Conservation (phyloP, 768 basidiomycete genomes). For the Jaapia argillacea region DNA sequence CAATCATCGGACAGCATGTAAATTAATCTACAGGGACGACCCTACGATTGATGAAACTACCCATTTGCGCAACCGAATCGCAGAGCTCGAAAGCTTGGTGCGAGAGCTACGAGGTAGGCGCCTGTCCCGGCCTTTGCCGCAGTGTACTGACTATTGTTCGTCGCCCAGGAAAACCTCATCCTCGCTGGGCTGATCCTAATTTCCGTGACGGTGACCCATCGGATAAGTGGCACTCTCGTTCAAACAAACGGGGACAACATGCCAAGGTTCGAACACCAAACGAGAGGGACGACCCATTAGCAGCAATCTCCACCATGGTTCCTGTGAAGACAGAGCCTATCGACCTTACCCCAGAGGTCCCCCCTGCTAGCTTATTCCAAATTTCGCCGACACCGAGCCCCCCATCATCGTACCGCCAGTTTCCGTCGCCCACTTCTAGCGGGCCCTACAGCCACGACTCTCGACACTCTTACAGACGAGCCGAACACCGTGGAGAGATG, state of each 20-base stretch:
- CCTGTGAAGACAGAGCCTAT: neutral
- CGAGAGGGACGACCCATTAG: neutral
- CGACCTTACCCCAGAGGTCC: slow-evolving; percentile 5
- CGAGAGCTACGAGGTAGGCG: slow-evolving; percentile 70
- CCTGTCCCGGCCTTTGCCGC: neutral
- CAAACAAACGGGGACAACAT: slow-evolving; percentile 47
- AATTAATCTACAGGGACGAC: slow-evolving; percentile 53
- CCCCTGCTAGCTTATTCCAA: neutral
- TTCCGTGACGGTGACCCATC: slow-evolving; percentile 74
- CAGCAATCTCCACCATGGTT: too few relatives aligned
- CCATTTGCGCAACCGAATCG: slow-evolving; percentile 77
- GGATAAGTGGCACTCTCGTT: slow-evolving; percentile 82
- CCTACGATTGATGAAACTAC: slow-evolving; percentile 83
- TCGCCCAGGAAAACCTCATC: slow-evolving; percentile 71
- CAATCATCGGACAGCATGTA: neutral
- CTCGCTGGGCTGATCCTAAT: slow-evolving; percentile 74
- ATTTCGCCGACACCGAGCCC: slow-evolving; percentile 13
- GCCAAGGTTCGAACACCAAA: slow-evolving; percentile 1
- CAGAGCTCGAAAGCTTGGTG: slow-evolving; percentile 87
- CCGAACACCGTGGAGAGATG: too few relatives aligned
- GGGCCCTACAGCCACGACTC: too few relatives aligned
- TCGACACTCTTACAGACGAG: too few relatives aligned
- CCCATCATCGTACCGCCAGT: neutral
- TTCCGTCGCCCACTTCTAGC: too few relatives aligned
- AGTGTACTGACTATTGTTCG: slow-evolving; percentile 3